Conservation (phyloP, 2,329 filamentous ascomycete genomes). For the Penicillium oxalicum region DNA sequence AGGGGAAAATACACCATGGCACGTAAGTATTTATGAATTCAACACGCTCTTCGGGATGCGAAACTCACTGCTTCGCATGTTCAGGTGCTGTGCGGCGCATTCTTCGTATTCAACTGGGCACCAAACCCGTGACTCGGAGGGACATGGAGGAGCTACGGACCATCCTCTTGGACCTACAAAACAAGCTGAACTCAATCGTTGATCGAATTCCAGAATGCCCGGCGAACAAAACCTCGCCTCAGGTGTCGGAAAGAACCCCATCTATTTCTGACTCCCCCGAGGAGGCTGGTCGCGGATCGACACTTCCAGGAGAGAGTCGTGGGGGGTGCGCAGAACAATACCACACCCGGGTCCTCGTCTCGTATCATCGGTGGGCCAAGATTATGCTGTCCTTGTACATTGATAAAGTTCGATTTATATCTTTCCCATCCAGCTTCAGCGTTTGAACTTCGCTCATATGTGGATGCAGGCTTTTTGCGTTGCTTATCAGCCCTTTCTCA, state of each 20-base stretch:
- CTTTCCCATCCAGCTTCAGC: neutral
- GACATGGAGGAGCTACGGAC: conserved; percentile 42
- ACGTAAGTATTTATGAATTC: conserved; percentile 25
- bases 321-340: conserved; percentile 38
- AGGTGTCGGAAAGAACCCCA: conserved; percentile 16
- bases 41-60: too few species aligned
- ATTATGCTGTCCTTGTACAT: conserved; percentile 42
- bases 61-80: too few species aligned
- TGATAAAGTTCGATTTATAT: conserved; percentile 33
- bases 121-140: conserved; percentile 36
- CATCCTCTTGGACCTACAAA: conserved; percentile 38
- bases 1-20: conserved; percentile 43
- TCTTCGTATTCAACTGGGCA: conserved; percentile 42
- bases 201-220: conserved; percentile 37
- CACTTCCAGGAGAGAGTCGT: conserved; percentile 33
- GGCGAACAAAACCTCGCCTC: conserved; percentile 16
- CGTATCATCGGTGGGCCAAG: conserved; percentile 44
- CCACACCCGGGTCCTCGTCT: conserved; percentile 38
- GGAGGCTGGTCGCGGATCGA: conserved; percentile 22
- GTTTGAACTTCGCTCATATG: conserved; percentile 7
- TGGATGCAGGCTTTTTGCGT: conserved; percentile 39
- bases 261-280: conserved; percentile 27
- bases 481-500: conserved; percentile 45
- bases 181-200: conserved; percentile 39
- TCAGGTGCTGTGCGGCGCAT: conserved; percentile 40